Evolutionary conservation across 345 rosid species (phyloP).

Genomic region (Raphanus sativus): DNA sequence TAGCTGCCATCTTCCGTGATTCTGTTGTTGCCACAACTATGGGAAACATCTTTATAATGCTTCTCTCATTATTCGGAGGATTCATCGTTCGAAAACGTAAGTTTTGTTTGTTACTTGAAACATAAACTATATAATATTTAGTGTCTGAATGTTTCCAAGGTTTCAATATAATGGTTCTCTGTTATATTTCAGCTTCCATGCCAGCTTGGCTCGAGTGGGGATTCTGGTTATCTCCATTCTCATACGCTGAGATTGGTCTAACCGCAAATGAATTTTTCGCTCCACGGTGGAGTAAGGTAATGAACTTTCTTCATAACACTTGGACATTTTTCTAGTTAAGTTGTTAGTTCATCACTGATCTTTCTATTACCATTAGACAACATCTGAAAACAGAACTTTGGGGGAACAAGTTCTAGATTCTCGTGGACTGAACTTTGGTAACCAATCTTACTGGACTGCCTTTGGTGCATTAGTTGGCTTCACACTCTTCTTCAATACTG

Average conservation of each 20-base stretch:
- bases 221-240: conserved; percentile 66
- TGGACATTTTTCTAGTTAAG: not conserved
- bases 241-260: conserved; percentile 63
- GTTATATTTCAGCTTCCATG: conserved; percentile 41
- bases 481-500: conserved; percentile 51
- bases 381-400: conserved; percentile 34
- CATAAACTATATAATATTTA: not conserved
- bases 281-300: conserved; percentile 60
- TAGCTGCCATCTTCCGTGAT: conserved; percentile 48
- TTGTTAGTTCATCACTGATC: not conserved
- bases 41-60: conserved; percentile 40
- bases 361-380: conserved; percentile 23
- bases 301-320: not conserved
- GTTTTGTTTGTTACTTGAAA: conserved; percentile 2
- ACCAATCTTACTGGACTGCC: conserved; percentile 53
- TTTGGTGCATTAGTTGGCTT: conserved; percentile 56
- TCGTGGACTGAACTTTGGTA: conserved; percentile 55
- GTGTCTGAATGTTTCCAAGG: conserved; percentile 9
- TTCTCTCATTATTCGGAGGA: conserved; percentile 59
- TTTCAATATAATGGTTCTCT: conserved; percentile 34
- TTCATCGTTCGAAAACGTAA: conserved; percentile 51
- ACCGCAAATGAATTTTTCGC: conserved; percentile 62
- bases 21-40: conserved; percentile 50
- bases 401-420: conserved; percentile 51
- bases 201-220: conserved; percentile 69